phyloP scores from a whole-genome alignment of 805 yeast genomes.

The Tetrapisispora iriomotensis region DNA sequence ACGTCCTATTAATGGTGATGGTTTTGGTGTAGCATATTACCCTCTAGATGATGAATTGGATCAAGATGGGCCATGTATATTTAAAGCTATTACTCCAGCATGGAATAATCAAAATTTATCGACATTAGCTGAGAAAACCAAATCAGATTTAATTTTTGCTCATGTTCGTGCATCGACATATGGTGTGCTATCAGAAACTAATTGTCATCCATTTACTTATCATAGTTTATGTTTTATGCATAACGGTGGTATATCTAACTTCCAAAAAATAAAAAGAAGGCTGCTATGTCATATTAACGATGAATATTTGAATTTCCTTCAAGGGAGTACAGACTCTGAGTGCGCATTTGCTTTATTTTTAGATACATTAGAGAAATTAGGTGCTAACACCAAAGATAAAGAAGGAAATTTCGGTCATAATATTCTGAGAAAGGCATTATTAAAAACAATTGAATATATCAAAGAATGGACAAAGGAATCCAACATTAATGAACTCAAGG shows the following conservation, averaged over 20 bases:
- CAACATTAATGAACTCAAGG: slow-evolving; percentile 22
- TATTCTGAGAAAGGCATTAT: slow-evolving; percentile 55
- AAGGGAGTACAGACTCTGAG: slow-evolving; percentile 94
- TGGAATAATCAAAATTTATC: slow-evolving; percentile 94
- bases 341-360: slow-evolving; percentile 85
- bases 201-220: slow-evolving; percentile 91
- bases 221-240: slow-evolving; percentile 93
- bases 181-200: slow-evolving; percentile 88
- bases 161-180: slow-evolving; percentile 95
- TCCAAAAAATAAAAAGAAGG: slow-evolving; percentile 60
- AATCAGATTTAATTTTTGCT: slow-evolving; percentile 76
- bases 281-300: slow-evolving; percentile 68
- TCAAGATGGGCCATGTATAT: slow-evolving; percentile 73
- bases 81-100: slow-evolving; percentile 93
- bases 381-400: slow-evolving; percentile 52
- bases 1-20: slow-evolving; percentile 95
- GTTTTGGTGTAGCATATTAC: slow-evolving; percentile 95
- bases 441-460: slow-evolving; percentile 62
- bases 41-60: slow-evolving; percentile 46
- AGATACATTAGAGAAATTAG: slow-evolving; percentile 66
- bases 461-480: slow-evolving; percentile 66
- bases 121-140: slow-evolving; percentile 78
- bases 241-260: slow-evolving; percentile 81
- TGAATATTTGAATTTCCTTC: slow-evolving; percentile 67
- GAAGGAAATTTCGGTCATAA: slow-evolving; percentile 43